These are phyloP conservation scores for Pezicula neosporulosa DNA, from an alignment of 2,329 filamentous ascomycete species.

Conservation along the genomic window DNA sequence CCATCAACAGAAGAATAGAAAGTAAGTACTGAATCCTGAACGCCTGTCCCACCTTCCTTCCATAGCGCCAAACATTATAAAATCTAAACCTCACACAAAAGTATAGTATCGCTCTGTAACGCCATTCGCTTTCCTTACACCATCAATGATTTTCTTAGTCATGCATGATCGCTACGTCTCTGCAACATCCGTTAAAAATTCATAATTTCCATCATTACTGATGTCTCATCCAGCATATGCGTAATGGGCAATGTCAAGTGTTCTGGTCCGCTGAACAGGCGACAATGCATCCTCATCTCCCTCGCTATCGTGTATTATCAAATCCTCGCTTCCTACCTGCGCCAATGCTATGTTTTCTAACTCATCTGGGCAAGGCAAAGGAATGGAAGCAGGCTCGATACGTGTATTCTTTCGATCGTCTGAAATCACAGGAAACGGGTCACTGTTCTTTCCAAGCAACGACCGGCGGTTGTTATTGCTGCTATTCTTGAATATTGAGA, in stretches of 20 bases:
- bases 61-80: too few species aligned
- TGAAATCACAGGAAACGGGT: conserved; percentile 23
- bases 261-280: conserved; percentile 3
- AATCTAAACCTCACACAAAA: too few species aligned
- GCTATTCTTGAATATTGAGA: conserved; percentile 3
- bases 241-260: conserved; percentile 13
- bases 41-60: too few species aligned
- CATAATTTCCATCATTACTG: neutral
- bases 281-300: conserved; percentile 27
- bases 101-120: too few species aligned
- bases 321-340: conserved; percentile 45
- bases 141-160: too few species aligned
- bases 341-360: conserved; percentile 16
- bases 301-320: conserved; percentile 47
- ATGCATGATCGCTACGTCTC: too few species aligned
- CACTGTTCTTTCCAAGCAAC: conserved; percentile 13
- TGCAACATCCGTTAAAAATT: too few species aligned
- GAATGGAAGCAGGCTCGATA: conserved; percentile 32
- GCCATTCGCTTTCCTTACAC: too few species aligned
- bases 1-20: too few species aligned
- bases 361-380: conserved; percentile 25
- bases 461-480: conserved; percentile 7
- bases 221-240: conserved; percentile 7
- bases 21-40: too few species aligned
- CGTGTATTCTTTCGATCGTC: conserved; percentile 1